Evolutionary conservation across 2,329 filamentous ascomycete species (phyloP), one percentile per base, ranked within the genome.

Genomic region (Ustulina deusta): DNA sequence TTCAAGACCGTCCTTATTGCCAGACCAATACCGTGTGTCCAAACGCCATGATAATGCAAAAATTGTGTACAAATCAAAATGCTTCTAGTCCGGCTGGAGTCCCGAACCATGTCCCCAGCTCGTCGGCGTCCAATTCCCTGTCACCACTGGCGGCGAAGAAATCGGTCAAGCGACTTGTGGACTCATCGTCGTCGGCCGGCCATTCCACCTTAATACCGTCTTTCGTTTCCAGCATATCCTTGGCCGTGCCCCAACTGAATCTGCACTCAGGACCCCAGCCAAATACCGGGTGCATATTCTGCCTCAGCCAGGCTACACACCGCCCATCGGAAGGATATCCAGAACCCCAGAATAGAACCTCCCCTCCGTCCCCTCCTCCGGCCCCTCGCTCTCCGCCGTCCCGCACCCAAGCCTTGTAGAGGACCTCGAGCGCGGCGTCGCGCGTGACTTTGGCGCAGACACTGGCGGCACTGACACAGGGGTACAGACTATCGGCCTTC

Each of bases 361-460:
- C 83, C 1, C 78, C 78, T 5, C 61, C 70, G 3, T 76, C 78
- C 2, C 68, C 72, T 6, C 58, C 74, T 42, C 63, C 66, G 6
- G 56, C 64, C 11, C 65, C 72, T 61, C 71, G 78, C 49, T 69
- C 75, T 17, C 73, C 76, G 38, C 38, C 22, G 20, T 20, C 22
- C 13, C 17, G 78, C 2, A 78, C 79, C 67, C 89, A 84, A 5
- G 82, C 81, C 64, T 87, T 83, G 76, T 92, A 95, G 48, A 95
- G 85, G 2, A 91, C 88, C 76, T 97, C 94, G 27, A 98, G 85
- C 5, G 94, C 94, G 1, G 91, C 92, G 81, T 99, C 96, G 71
- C 96, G 86, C 13, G 96, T 98, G 34, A 99, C 96, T 80, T 99
- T 99, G 61, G 96, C 96, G 79, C 93, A 97, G 2, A 99, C 94